These are phyloP conservation scores for Parsonsia alboflavescens DNA, from an alignment of 257 asterid genomes.

Conservation along the genomic window DNA sequence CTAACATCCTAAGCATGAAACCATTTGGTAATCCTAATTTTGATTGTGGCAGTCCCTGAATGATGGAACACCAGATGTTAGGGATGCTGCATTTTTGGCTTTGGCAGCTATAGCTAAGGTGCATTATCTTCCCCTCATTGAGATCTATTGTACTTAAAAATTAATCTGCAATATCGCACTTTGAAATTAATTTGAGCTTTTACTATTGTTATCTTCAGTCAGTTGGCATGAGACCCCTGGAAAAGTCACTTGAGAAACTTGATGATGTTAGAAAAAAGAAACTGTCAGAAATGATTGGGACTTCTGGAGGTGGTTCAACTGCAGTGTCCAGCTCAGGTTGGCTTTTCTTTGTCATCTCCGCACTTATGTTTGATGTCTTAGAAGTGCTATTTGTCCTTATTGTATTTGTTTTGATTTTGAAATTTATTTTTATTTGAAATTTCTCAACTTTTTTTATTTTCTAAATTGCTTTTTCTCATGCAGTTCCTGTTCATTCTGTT, in stretches of 20 bases:
- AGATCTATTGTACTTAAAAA: conserved; percentile 10
- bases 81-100: conserved; percentile 98
- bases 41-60: conserved; percentile 62
- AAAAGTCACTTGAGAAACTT: conserved; percentile 82
- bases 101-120: conserved; percentile 98
- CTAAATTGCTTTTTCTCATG: conserved; percentile 18
- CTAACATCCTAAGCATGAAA: background rate
- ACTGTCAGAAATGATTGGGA: conserved; percentile 92
- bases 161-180: background rate
- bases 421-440: too few relatives aligned
- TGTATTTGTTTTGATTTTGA: too few relatives aligned
- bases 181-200: conserved; percentile 8
- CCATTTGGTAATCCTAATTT: conserved; percentile 15
- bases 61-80: conserved; percentile 99
- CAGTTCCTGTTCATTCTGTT: conserved; percentile 54
- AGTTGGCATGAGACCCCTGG: conserved; percentile 99
- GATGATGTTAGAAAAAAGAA: conserved; percentile 92
- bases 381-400: background rate
- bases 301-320: conserved; percentile 57
- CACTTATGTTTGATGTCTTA: conserved; percentile 5
- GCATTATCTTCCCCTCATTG: conserved; percentile 12
- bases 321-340: conserved; percentile 55
- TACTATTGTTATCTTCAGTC: conserved; percentile 37
- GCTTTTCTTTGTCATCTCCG: conserved; percentile 5
- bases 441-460: conserved; percentile 9